Evolutionary conservation across 2,329 filamentous ascomycete genomes (phyloP), one percentile per base, ranked within the genome.

Genomic region (Clarireedia hainanense): DNA sequence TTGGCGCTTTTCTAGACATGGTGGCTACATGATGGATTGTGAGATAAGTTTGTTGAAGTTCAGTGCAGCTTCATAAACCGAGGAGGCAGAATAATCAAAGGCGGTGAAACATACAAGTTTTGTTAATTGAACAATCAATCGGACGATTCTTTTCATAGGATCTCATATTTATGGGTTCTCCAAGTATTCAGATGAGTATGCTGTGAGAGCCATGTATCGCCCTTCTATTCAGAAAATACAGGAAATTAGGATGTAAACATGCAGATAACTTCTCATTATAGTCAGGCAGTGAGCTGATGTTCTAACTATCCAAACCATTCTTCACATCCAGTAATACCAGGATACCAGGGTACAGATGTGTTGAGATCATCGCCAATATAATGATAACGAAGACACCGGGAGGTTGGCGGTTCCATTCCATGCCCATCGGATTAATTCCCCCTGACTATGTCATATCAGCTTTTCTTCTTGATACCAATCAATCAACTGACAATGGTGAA

Each of bases 1-100:
- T 95, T 9, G 81, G 79, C 50, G 84, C 77, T 69, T 91, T 88
- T 65, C 86, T 82, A 61, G 88, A 88, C 88, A 91, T 91, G n/a
- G 26, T 67, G 54, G 48, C 54, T 60, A 60, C 59, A 63, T 63
- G 57, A 52, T 17, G 37, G 6, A 6, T 23, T 23, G 48, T 45
- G 24, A 20, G 9, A 47, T 20, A 24, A 17, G 12, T 23, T 10
- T 15, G 52, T 15, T 46, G 40, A 14, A 15, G 24, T 14, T 14
- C 14, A 6, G 24, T 39, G 48, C 27, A 24, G 20, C 36, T 24
- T 39, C 43, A 34, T 30, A 30, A 45, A 26, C 52, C 27, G 30
- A 40, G 10, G 23, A 27, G 39, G 27, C 23, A 34, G 39, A 39
- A 34, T 36, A n/a, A 27, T 34, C 6, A 17, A 39, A 45, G 24